A percentile compares a stretch with the other conserved stretches of the same genome.
Evolutionary conservation across 306 rosid species (phyloP).

Genomic region (Hylodesmum podocarpum): DNA sequence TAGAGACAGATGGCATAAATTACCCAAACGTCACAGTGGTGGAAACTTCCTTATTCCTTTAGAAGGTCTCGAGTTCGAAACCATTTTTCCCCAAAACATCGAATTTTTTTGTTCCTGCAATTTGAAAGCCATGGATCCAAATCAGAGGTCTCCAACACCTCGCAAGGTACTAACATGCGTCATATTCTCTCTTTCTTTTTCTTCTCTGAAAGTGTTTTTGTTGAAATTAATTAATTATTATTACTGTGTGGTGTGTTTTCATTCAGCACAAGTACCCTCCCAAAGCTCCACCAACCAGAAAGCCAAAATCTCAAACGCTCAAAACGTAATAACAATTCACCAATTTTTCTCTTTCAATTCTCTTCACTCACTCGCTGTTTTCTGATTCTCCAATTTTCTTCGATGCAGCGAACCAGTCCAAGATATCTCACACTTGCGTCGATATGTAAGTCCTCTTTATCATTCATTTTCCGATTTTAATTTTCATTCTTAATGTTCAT

Average conservation of each 20-base stretch:
- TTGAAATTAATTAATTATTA: neutral
- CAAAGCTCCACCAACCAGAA: constrained; percentile 38
- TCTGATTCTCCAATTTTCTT: constrained; percentile 21
- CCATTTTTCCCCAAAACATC: neutral
- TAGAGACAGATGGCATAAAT: neutral
- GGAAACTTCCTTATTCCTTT: fast-evolving
- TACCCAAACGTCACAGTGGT: neutral
- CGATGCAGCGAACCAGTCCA: constrained; percentile 48
- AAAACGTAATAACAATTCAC: constrained; percentile 48
- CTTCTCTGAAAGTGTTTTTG: neutral
- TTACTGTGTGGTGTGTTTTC: neutral
- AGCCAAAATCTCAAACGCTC: constrained; percentile 8
- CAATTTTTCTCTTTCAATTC: neutral
- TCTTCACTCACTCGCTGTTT: neutral
- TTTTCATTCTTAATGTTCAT: neutral
- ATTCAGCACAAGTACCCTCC: constrained; percentile 57
- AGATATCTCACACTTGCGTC: constrained; percentile 37
- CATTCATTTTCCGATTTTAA: neutral
- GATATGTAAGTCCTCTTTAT: constrained; percentile 35
- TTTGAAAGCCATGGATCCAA: constrained; percentile 41
- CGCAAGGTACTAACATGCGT: constrained; percentile 46
- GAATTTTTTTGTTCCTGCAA: constrained; percentile 25
- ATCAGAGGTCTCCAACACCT: constrained; percentile 8
- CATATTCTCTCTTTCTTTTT: neutral
- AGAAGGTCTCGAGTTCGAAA: neutral